Evolutionary conservation across 371 early-diverging fungal species (phyloP), one percentile per base, ranked within the genome.

Genomic region (Apophysomyces variabilis): DNA sequence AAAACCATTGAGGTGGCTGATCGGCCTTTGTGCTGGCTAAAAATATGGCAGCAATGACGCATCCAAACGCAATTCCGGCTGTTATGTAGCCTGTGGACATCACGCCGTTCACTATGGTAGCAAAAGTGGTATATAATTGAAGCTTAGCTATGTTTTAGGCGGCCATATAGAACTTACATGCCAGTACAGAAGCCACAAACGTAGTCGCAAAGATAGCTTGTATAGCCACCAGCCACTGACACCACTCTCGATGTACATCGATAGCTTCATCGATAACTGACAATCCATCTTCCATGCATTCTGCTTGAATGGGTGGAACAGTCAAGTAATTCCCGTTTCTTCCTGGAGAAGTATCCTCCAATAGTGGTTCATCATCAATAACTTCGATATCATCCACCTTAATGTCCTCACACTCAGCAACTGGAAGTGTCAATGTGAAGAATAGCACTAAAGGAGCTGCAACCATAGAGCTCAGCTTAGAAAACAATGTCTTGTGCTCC

Each of bases 401-500:
- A 14, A 69, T 39, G 38, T 70, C 73, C 1, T 81, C 80, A 1
- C 76, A 45, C 57, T 89, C 87, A 0, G 84, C 86, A 9, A 88
- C 90, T 32, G 90, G 89, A 26, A 90, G 58, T 0, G 90, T 89
- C 36, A 89, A 60, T 5, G 79, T 84, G 43, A 90, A 74, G 1
- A 87, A 14, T 5, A 90, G 61, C 0, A 85, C 82, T 37, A 87
- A 68, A 0, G 90, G 90, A 0, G 76, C 65, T 8, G 87, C 86
- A 1, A 84, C 70, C 16, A 88, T 44, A 0, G 88, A 75, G 62
- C 79, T 83, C 18, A 85, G 57, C 47, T 77, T 83, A 18, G 82
- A 74, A 54, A 78, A 77, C 0, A 67, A 18, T 0, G 85, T 72
- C 41, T 89, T 88, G 7, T 78, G 47, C 1, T 60, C 18, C 85